Evolutionary conservation across 176 grass and related monocot species (phyloP).

Genomic region (Eragrostis nindensis): DNA sequence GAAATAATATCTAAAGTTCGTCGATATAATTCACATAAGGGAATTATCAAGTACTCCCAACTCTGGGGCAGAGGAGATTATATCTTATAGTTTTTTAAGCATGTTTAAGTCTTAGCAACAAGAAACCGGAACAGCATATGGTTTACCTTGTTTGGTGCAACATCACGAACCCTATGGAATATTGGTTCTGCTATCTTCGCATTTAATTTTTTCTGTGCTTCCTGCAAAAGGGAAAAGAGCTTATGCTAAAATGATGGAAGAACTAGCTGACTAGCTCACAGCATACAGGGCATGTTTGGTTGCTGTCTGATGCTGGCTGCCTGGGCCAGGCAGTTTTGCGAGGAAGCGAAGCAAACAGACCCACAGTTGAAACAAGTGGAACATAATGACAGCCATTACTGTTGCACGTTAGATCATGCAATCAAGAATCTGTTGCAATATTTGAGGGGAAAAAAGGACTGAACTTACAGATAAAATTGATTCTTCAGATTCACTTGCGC

Average conservation of each 20-base stretch:
- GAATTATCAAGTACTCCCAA: not conserved
- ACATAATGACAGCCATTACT: conserved; percentile 27
- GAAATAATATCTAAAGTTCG: not conserved
- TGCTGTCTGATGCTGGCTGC: no score
- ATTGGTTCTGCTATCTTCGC: conserved; percentile 67
- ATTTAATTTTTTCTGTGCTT: conserved; percentile 68
- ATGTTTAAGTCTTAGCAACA: not conserved
- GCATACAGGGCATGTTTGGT: not conserved
- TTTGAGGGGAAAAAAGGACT: conserved; percentile 3
- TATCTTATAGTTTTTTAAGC: not conserved
- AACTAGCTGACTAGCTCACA: no score
- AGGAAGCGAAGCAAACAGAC: no score
- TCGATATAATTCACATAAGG: not conserved
- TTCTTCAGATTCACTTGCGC: conserved; percentile 80
- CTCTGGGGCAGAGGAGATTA: not conserved
- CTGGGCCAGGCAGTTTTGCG: no score
- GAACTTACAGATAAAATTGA: conserved; percentile 61
- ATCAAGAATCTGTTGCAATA: conserved; percentile 22
- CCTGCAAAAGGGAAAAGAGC: conserved; percentile 48
- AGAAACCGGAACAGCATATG: not conserved
- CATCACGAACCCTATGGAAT: conserved; percentile 86
- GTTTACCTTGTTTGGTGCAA: conserved; percentile 95
- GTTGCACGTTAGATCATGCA: conserved; percentile 1
- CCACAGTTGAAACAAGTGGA: not conserved
- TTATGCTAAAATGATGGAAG: conserved; percentile 24